Percentiles rank a stretch among this genome's conserved stretches.
phyloP scores from a whole-genome alignment of 2,329 filamentous ascomycete species.

The Fusarium sp. region DNA sequence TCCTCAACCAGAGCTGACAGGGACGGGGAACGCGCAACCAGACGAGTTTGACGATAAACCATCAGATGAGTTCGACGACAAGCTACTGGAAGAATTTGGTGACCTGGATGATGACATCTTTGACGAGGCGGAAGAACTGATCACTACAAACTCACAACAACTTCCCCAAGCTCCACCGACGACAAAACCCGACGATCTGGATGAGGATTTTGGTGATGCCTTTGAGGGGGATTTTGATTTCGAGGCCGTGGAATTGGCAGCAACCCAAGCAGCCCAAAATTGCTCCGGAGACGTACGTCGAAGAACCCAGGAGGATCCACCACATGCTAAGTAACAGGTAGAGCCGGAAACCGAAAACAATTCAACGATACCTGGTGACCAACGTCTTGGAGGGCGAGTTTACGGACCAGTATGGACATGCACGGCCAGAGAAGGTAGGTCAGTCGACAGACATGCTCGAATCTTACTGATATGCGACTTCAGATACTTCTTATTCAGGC shows the following conservation, averaged over 20 bases:
- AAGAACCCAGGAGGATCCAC: conserved; percentile 42
- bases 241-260: conserved; percentile 79
- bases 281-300: conserved; percentile 55
- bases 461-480: conserved; percentile 31
- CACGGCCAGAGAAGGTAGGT: conserved; percentile 77
- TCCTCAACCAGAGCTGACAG: conserved; percentile 2
- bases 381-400: conserved; percentile 79
- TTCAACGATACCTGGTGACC: conserved; percentile 88
- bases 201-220: conserved; percentile 55
- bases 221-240: conserved; percentile 82
- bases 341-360: conserved; percentile 77
- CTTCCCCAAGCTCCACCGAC: conserved; percentile 19
- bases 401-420: conserved; percentile 70
- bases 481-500: conserved; percentile 86
- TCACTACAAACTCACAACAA: conserved; percentile 42
- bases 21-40: background rate
- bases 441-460: background rate
- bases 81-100: conserved; percentile 68
- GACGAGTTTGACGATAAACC: conserved; percentile 71
- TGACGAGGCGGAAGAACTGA: conserved; percentile 57
- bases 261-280: conserved; percentile 72
- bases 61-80: conserved; percentile 71
- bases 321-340: conserved; percentile 74
- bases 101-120: conserved; percentile 74
- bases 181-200: conserved; percentile 20